Percentiles rank a stretch among this genome's conserved stretches.
These are phyloP conservation scores for Plasmodium gonderi DNA, from an alignment of 169 alveolate genomes.

Conservation along the genomic window DNA sequence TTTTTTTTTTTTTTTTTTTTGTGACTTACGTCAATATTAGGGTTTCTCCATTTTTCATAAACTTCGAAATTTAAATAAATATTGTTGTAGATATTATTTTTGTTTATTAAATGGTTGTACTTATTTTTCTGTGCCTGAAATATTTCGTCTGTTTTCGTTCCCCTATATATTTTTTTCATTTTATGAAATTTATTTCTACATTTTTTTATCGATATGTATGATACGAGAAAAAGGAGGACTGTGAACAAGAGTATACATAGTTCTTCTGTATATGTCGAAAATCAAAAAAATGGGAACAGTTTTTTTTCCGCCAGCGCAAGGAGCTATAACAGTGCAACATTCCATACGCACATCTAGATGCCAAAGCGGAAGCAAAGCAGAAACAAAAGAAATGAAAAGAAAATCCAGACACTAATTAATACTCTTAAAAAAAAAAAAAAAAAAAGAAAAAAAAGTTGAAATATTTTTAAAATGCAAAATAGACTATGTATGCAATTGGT, in stretches of 20 bases:
- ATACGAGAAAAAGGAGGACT: background rate
- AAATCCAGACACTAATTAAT: no score
- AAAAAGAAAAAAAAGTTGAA: background rate
- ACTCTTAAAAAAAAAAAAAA: background rate
- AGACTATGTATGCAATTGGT: background rate
- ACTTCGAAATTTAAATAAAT: slow-evolving; percentile 42
- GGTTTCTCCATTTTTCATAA: slow-evolving; percentile 67
- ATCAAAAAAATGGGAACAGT: no score
- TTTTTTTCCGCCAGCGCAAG: no score
- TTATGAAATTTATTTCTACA: slow-evolving; percentile 58
- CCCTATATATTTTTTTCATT: slow-evolving; percentile 71
- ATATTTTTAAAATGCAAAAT: background rate
- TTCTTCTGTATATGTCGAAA: no score
- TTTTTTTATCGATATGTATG: slow-evolving; percentile 21
- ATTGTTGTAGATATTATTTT: slow-evolving; percentile 48
- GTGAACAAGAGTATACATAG: background rate
- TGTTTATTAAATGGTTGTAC: slow-evolving; percentile 56
- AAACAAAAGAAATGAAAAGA: background rate
- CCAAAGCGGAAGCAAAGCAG: background rate
- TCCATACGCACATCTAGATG: no score
- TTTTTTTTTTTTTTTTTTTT: background rate
- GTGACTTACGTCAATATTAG: slow-evolving; percentile 28
- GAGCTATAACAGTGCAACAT: no score
- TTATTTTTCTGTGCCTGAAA: slow-evolving; percentile 64
- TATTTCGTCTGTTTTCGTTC: slow-evolving; percentile 70